Conservation (phyloP, 129 eudicot species). For the Solidago caesia region DNA sequence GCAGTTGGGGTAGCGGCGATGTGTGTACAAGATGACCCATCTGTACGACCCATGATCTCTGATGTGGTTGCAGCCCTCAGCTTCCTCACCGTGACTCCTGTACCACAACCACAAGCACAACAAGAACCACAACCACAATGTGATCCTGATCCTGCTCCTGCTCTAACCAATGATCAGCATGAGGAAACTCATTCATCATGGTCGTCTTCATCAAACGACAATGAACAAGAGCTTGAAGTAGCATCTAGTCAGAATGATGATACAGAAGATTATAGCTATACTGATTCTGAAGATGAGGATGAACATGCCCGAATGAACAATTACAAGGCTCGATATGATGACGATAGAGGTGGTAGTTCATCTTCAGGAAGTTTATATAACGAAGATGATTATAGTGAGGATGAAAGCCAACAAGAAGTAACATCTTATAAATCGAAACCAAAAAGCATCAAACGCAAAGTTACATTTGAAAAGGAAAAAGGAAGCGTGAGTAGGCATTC, state of each 20-base stretch:
- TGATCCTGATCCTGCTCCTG: background rate
- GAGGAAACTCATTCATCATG: slow-evolving; percentile 7
- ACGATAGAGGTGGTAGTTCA: slow-evolving; percentile 28
- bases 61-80: slow-evolving; percentile 78
- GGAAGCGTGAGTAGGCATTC: slow-evolving; percentile 18
- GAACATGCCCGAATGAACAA: slow-evolving; percentile 3
- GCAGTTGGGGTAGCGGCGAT: slow-evolving; percentile 91
- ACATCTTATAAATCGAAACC: slow-evolving; percentile 32
- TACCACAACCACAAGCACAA: slow-evolving; percentile 7
- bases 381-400: slow-evolving; percentile 40
- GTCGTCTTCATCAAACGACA: slow-evolving; percentile 8
- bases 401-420: slow-evolving; percentile 35
- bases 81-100: slow-evolving; percentile 51
- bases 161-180: slow-evolving; percentile 16
- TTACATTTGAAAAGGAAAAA: slow-evolving; percentile 25
- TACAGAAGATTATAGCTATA: slow-evolving; percentile 19
- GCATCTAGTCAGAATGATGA: slow-evolving; percentile 11
- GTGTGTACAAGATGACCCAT: slow-evolving; percentile 92
- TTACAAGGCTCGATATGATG: slow-evolving; percentile 18
- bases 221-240: slow-evolving; percentile 8
- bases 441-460: slow-evolving; percentile 38
- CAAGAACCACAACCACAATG: background rate
- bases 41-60: slow-evolving; percentile 75
- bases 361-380: slow-evolving; percentile 44
- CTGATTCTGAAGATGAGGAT: slow-evolving; percentile 23